These are phyloP conservation scores for Amaranthus tricolor DNA, from an alignment of 179 eudicot genomes.

Conservation along the genomic window DNA sequence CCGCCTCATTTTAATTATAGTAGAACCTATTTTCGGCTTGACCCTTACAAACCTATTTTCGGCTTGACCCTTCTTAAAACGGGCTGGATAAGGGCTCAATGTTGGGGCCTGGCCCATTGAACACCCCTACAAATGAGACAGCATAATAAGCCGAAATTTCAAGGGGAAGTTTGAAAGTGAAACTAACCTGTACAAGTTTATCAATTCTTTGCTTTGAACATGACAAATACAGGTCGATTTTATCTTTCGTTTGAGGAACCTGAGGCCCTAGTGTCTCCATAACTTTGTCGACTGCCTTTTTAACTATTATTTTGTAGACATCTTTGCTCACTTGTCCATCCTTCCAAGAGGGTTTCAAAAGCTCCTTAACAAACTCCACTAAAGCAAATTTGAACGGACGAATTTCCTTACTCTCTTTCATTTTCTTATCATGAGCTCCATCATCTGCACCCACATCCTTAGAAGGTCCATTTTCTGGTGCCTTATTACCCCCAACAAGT, in stretches of 20 bases:
- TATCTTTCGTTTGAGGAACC: conserved; percentile 71
- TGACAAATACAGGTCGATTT: conserved; percentile 66
- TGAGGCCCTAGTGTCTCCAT: conserved; percentile 54
- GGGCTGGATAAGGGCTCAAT: no score
- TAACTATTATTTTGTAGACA: conserved; percentile 70
- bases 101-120: no score
- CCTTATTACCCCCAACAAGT: conserved; percentile 21
- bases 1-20: no score
- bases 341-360: conserved; percentile 83
- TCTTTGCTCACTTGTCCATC: conserved; percentile 83
- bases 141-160: no score
- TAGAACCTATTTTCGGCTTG: no score
- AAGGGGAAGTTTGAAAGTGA: background rate
- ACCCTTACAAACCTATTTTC: no score
- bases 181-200: conserved; percentile 83
- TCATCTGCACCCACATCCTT: conserved; percentile 37
- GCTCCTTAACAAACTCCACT: conserved; percentile 84
- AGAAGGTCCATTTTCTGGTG: conserved; percentile 27
- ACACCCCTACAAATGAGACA: no score
- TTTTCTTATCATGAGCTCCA: conserved; percentile 44
- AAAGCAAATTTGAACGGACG: conserved; percentile 71
- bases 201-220: conserved; percentile 62
- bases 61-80: no score
- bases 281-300: conserved; percentile 84
- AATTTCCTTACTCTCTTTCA: conserved; percentile 60